Evolutionary conservation across 768 basidiomycete genomes (phyloP).

Genomic region (Dioszegia crocea): DNA sequence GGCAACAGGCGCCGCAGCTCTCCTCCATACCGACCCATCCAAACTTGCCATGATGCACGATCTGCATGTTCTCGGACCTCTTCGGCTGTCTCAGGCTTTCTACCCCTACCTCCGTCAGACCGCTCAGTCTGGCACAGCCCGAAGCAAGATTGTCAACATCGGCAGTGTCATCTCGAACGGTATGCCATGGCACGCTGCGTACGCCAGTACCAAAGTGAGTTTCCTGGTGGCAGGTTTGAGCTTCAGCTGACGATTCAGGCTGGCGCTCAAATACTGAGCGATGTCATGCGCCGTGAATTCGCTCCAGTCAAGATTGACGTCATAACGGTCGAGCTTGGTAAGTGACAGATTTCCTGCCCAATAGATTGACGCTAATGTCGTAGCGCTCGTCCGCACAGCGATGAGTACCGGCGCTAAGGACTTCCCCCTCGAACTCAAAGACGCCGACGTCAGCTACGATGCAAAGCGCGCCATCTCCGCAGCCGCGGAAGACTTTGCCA

Average conservation of each 20-base stretch:
- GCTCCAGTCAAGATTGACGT: slow-evolving; percentile 5
- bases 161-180: slow-evolving; percentile 4
- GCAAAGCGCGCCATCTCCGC: no score
- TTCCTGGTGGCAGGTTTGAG: no score
- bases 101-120: no score
- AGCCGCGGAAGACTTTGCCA: not conserved
- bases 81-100: slow-evolving; percentile 9
- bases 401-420: not conserved
- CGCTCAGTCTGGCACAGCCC: no score
- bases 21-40: slow-evolving; percentile 3
- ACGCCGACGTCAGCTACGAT: not conserved
- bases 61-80: slow-evolving; percentile 9
- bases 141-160: slow-evolving; percentile 7
- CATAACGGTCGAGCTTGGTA: slow-evolving; percentile 9
- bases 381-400: not conserved
- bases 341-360: not conserved
- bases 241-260: slow-evolving; percentile 3
- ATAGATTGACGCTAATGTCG: not conserved
- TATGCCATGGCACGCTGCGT: slow-evolving; percentile 8
- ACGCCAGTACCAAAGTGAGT: slow-evolving; percentile 11
- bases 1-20: not conserved
- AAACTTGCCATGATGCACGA: slow-evolving; percentile 9
- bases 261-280: not conserved
- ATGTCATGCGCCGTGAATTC: slow-evolving; percentile 4
- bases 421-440: not conserved